phyloP scores from a whole-genome alignment of 148 eudicot species.

The Silene latifolia region DNA sequence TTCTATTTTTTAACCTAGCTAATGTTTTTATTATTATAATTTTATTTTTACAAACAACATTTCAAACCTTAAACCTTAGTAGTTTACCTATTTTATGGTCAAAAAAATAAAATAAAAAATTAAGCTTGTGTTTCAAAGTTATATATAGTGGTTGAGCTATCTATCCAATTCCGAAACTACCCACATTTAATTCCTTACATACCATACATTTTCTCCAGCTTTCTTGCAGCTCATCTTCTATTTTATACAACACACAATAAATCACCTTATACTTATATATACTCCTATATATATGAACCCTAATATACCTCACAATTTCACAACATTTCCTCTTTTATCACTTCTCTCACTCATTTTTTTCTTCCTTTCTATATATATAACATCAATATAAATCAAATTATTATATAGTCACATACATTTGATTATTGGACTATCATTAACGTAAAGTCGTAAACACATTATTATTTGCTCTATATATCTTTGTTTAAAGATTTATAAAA shows the following conservation, averaged over 20 bases:
- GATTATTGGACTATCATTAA: neutral
- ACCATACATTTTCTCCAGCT: conserved; percentile 17
- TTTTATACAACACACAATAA: neutral
- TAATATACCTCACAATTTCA: neutral
- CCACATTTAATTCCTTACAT: conserved; percentile 31
- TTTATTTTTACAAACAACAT: neutral
- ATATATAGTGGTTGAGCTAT: conserved; percentile 41
- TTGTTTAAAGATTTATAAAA: no score
- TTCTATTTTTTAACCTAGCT: no score
- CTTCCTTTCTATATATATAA: no score
- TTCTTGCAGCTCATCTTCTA: conserved; percentile 29
- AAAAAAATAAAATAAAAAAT: neutral
- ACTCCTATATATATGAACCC: conserved; percentile 2
- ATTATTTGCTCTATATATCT: neutral
- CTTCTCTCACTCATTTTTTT: neutral
- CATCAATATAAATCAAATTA: no score
- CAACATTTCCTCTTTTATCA: neutral
- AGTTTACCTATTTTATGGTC: conserved; percentile 20
- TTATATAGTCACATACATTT: neutral
- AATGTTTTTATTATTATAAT: neutral
- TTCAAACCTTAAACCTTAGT: conserved; percentile 8
- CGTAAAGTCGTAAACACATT: neutral
- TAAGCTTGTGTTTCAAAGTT: neutral
- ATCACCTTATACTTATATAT: neutral
- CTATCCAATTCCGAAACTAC: conserved; percentile 32